Conservation (phyloP, 345 rosid species). For the Melaleuca quinquenervia region DNA sequence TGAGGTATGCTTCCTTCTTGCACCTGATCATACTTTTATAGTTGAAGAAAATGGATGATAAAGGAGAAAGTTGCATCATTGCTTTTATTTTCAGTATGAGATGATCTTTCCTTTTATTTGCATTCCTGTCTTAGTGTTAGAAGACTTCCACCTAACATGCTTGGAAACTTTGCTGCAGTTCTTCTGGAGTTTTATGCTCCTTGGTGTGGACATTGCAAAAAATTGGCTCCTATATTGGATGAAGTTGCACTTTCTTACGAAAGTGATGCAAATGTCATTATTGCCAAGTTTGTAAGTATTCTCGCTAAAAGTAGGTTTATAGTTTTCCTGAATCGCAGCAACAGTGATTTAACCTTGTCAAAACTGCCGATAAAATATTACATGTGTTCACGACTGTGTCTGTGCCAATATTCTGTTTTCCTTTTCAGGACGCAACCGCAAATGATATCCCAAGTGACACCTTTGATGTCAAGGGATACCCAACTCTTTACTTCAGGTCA, state of each 20-base stretch:
- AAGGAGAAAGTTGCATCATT: background rate
- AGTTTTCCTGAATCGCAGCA: background rate
- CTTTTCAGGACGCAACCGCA: conserved; percentile 71
- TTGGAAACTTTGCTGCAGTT: conserved; percentile 33
- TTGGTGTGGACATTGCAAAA: conserved; percentile 97
- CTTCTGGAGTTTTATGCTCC: conserved; percentile 93
- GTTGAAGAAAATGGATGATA: background rate
- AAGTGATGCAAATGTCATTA: conserved; percentile 47
- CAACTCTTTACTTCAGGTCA: conserved; percentile 71
- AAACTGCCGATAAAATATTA: background rate
- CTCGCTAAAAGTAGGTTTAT: background rate
- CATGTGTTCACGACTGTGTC: background rate
- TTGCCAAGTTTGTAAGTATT: conserved; percentile 74
- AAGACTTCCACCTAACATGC: background rate
- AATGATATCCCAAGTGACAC: conserved; percentile 59
- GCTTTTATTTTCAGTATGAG: background rate
- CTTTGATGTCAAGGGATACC: conserved; percentile 79
- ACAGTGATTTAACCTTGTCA: background rate
- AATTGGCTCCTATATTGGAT: conserved; percentile 87
- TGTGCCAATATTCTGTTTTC: background rate
- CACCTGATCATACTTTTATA: background rate
- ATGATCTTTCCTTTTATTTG: background rate
- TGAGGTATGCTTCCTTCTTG: background rate
- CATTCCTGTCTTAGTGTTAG: background rate
- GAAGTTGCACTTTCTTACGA: conserved; percentile 73